Base-by-base conservation (phyloP, 1,284 basidiomycete species). In the Cerrena zonata region DNA sequence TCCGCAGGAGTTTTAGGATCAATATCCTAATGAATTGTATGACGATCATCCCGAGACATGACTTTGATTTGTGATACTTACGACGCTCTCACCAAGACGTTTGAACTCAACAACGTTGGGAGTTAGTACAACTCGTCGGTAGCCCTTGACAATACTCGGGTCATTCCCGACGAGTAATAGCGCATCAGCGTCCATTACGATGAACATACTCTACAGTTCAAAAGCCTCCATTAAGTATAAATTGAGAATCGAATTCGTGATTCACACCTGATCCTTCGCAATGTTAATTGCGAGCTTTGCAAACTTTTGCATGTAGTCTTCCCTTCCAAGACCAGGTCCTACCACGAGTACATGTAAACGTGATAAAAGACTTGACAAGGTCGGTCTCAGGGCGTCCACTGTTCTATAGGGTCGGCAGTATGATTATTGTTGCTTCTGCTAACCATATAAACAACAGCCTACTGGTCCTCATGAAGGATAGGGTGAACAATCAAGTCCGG, bases 401-500 rank as follows among this genome's bases (percentile, higher is more conserved):
- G 77, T 58, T 11, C 80, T 82, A 42, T 40, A 40, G 45, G 37
- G 7, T 15, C 7, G 15, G 30, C 15, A 34, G 30, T 42, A 3
- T 13, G 24, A 22, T 15, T 15, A 25, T 18, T 26, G 11, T 10
- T n/a, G 25, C 24, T 44, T 11, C 5, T 22, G 24, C 10, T 25
- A 18, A 18, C 39, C 18, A 40, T 40, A 10, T 22, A 22, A 44
- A 44, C 10, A 25, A 26, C 11, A n/a, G 54, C 68, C 45, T 53
- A 69, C 68, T 57, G 56, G 44, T 84, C 77, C 66, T 86, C 78
- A 34, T 72, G 74, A 4, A 99, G 78, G 47, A 96, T 86, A 0
- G 90, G 92, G 63, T 98, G 94, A 0, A 99, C 95, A 62, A 99
- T 99, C 41, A 98, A 72, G 69, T 99, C 95, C 7, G 93, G 91